Conservation (phyloP, 148 eudicot genomes). For the Rhododendron mucronatum region DNA sequence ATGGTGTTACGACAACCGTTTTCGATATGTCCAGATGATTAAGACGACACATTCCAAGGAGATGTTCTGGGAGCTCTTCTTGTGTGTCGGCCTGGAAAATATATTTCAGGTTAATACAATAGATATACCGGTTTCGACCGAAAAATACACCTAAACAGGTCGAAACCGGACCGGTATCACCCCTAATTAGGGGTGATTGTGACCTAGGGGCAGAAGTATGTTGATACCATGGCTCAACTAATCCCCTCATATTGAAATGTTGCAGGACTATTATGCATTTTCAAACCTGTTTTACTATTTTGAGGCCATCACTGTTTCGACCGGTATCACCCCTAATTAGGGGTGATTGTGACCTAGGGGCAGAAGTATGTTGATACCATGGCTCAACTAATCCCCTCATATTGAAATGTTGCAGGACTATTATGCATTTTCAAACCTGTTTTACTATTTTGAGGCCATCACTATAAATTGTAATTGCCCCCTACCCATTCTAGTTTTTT, state of each 20-base stretch:
- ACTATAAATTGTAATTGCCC: not conserved
- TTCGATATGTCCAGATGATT: slow-evolving; percentile 56
- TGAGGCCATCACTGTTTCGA: not conserved
- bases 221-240: not conserved
- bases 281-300: not conserved
- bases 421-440: not conserved
- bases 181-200: not conserved
- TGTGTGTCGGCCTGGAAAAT: slow-evolving; percentile 51
- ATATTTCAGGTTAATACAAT: not conserved
- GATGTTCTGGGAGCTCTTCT: slow-evolving; percentile 69
- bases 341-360: not conserved
- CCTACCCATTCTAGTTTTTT: not conserved
- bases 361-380: not conserved
- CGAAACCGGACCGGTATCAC: too few relatives aligned
- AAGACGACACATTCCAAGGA: slow-evolving; percentile 71
- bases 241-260: not conserved
- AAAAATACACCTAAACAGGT: too few relatives aligned
- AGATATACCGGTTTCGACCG: not conserved
- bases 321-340: not conserved
- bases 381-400: not conserved
- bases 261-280: not conserved
- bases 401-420: not conserved
- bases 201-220: not conserved
- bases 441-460: not conserved
- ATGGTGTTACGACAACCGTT: slow-evolving; percentile 38